Base-by-base conservation (phyloP, 441 rosid genomes). In the Populus hybrid region DNA sequence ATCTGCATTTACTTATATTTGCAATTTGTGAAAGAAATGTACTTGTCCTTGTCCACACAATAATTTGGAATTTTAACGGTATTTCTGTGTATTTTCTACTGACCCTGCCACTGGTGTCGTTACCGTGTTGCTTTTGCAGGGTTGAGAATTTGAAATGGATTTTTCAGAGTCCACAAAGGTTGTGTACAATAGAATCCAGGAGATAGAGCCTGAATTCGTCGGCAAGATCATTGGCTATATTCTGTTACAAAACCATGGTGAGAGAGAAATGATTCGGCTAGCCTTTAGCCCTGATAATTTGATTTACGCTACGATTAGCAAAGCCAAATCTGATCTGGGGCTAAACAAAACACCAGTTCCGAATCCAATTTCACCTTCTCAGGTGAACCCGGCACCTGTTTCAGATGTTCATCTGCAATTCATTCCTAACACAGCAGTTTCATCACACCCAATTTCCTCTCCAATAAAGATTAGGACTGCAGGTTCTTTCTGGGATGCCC, bases 181-280 rank as follows among this genome's bases (percentile, higher is more conserved):
- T 66, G 95, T 95, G 26, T 94, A 91, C 86, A 79, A 80, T 23
- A 89, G 98, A 85, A 93, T 95, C 82, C 94, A 91, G 75, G 81
- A 89, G 84, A 79, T 90, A 30, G 99, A 95, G 77, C 99, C 97
- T 9, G 98, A 95, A 67, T 84, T 88, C 71, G 97, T 90, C 34
- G 83, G 91, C 16, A 95, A 89, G 87, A 93, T 95, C 72, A 87
- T 95, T 9, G 98, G 96, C 7, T 95, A 90, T 77, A 88, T 93
- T 69, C 83, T 92, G 21, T 83, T 91, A 82, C 97, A 91, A 84
- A 91, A 90, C 32, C 87, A 95, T 18, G 86, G 91, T 0, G 93
- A 93, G 35, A 84, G 84, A 0, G 95, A 95, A 74, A 95, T 95
- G 98, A 91, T 92, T 75, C 89, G 99, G 34, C 77, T 93, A 9